A percentile compares a stretch with the other conserved stretches of the same genome.
These are phyloP conservation scores for Coemansia sp. DNA, from an alignment of 192 early-diverging fungal species.

Conservation along the genomic window DNA sequence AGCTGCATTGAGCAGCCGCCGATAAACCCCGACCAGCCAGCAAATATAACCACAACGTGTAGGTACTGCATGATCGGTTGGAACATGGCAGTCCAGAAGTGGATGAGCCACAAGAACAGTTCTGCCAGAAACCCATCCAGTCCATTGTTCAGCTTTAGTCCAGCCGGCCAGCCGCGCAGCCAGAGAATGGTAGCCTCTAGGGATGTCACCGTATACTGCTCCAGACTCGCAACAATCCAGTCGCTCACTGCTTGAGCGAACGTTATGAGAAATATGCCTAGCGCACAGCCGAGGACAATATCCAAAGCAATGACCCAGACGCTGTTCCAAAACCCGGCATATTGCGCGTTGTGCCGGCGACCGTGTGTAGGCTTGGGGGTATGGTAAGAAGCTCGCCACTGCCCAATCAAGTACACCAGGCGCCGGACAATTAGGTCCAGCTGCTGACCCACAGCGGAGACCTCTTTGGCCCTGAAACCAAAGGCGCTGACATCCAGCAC, in stretches of 20 bases:
- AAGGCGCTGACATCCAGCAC: constrained; percentile 61
- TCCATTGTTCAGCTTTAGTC: constrained; percentile 93
- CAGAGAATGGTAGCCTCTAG: constrained; percentile 76
- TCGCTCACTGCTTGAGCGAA: constrained; percentile 59
- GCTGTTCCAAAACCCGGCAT: constrained; percentile 86
- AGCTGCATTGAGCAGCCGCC: constrained; percentile 85
- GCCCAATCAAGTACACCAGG: constrained; percentile 80
- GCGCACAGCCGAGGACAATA: constrained; percentile 77
- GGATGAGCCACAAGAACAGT: constrained; percentile 84
- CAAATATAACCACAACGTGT: constrained; percentile 62
- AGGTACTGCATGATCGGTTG: constrained; percentile 46
- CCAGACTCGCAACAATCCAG: constrained; percentile 51
- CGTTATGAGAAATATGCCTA: constrained; percentile 69
- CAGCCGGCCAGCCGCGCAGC: constrained; percentile 90
- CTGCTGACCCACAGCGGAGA: constrained; percentile 81
- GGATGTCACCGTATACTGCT: constrained; percentile 65
- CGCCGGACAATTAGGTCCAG: constrained; percentile 85
- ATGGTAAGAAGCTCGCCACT: constrained; percentile 66
- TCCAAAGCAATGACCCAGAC: constrained; percentile 95
- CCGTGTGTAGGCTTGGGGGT: constrained; percentile 47
- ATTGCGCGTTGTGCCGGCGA: constrained; percentile 35
- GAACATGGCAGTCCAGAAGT: constrained; percentile 75
- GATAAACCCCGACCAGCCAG: constrained; percentile 70
- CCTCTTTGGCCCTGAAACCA: constrained; percentile 58
- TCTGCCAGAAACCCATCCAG: constrained; percentile 86